Conservation (phyloP, 805 yeast species). For the Jamesozyma lodderae region DNA sequence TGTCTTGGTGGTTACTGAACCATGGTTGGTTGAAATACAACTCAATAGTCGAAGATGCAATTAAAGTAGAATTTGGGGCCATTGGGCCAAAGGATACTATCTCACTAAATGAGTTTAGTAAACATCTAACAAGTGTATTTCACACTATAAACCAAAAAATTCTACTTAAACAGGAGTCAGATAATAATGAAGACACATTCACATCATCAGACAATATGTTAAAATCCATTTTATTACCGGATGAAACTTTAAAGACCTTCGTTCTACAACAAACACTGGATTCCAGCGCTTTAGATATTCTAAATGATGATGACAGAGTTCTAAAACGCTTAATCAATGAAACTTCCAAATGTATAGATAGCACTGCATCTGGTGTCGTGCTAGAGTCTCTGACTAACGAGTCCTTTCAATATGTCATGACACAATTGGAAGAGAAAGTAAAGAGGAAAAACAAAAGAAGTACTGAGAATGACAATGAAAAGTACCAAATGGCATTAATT, state of each 20-base stretch:
- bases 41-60: slow-evolving; percentile 44
- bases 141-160: slow-evolving; percentile 24
- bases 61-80: slow-evolving; percentile 49
- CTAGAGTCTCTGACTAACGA: slow-evolving; percentile 25
- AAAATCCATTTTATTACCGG: slow-evolving; percentile 39
- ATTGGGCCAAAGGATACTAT: slow-evolving; percentile 69
- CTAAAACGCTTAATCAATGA: slow-evolving; percentile 36
- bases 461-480: neutral
- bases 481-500: slow-evolving; percentile 23
- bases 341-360: slow-evolving; percentile 35
- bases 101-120: slow-evolving; percentile 50
- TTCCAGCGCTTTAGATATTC: slow-evolving; percentile 29
- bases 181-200: slow-evolving; percentile 4
- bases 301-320: slow-evolving; percentile 23
- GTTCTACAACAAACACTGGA: slow-evolving; percentile 48
- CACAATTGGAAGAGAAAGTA: slow-evolving; percentile 15
- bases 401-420: slow-evolving; percentile 24
- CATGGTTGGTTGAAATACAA: slow-evolving; percentile 67
- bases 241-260: slow-evolving; percentile 38
- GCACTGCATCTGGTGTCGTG: slow-evolving; percentile 21
- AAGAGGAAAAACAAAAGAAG: slow-evolving; percentile 11
- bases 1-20: slow-evolving; percentile 91
- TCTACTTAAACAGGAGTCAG: neutral
- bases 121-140: slow-evolving; percentile 32
- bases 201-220: slow-evolving; percentile 7